These are phyloP conservation scores for Pleurotus tuber-regium DNA, from an alignment of 768 basidiomycete genomes.

Conservation along the genomic window DNA sequence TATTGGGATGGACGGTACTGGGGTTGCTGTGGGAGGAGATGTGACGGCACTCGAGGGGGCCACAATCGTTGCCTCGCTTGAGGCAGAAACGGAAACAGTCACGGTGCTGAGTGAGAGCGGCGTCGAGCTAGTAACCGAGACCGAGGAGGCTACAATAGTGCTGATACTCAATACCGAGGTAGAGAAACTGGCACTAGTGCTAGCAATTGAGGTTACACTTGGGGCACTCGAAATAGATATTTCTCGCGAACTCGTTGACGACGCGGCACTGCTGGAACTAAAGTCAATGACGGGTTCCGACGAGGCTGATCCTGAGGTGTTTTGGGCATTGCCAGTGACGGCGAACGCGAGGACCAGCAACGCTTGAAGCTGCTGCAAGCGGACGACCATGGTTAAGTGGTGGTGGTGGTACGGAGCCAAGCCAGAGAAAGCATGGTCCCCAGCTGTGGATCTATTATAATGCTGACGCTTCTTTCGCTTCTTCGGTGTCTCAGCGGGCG, in stretches of 20 bases:
- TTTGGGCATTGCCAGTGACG: not conserved
- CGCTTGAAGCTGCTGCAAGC: not conserved
- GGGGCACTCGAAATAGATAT: slow-evolving; percentile 3
- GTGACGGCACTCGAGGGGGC: not conserved
- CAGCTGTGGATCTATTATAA: not conserved
- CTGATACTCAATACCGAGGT: not conserved
- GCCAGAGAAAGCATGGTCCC: not conserved
- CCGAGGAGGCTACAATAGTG: not conserved
- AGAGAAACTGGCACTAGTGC: not conserved
- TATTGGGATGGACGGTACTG: slow-evolving; percentile 28
- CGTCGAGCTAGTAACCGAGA: not conserved
- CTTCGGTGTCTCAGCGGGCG: too few relatives aligned
- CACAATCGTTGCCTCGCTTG: not conserved
- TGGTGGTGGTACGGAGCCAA: not conserved
- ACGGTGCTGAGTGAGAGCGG: not conserved
- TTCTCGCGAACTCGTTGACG: not conserved
- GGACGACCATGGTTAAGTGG: not conserved
- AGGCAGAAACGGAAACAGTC: not conserved
- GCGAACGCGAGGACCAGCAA: not conserved
- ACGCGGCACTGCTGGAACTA: not conserved
- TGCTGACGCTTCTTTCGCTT: not conserved
- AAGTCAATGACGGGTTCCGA: not conserved
- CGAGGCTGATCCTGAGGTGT: not conserved
- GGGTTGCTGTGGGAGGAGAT: not conserved
- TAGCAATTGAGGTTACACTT: not conserved